Conservation (phyloP, 176 grass and related monocot genomes). For the Oryza nivara region DNA sequence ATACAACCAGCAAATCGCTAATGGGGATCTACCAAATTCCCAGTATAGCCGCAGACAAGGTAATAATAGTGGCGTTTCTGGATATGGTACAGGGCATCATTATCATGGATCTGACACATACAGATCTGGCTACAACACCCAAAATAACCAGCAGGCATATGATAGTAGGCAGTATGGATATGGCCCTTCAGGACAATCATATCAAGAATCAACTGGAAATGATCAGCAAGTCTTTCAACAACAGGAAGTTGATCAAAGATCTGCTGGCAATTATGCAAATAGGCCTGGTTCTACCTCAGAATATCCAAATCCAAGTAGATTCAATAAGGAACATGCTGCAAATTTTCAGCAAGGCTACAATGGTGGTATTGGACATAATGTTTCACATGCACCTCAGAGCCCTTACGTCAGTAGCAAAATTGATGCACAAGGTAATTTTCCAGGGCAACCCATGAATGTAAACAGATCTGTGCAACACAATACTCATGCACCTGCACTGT, state of each 20-base stretch:
- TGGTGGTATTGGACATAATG: slow-evolving; percentile 49
- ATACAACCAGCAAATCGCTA: slow-evolving; percentile 30
- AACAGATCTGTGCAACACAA: slow-evolving; percentile 39
- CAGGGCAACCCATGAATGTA: slow-evolving; percentile 36
- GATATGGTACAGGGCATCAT: slow-evolving; percentile 22
- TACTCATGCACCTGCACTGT: slow-evolving; percentile 18
- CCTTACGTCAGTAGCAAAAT: slow-evolving; percentile 36
- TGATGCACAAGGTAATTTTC: slow-evolving; percentile 31
- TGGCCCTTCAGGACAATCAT: slow-evolving; percentile 36
- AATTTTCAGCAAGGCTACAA: slow-evolving; percentile 47
- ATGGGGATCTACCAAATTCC: slow-evolving; percentile 19
- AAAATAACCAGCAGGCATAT: slow-evolving; percentile 40
- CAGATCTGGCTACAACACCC: slow-evolving; percentile 35
- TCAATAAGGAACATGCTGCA: slow-evolving; percentile 32
- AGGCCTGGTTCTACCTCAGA: slow-evolving; percentile 23
- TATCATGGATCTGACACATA: slow-evolving; percentile 27
- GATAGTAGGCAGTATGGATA: slow-evolving; percentile 41
- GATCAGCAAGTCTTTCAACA: slow-evolving; percentile 42
- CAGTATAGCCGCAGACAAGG: slow-evolving; percentile 23
- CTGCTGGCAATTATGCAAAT: slow-evolving; percentile 30
- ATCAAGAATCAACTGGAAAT: slow-evolving; percentile 40
- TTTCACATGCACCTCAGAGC: slow-evolving; percentile 38
- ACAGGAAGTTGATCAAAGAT: slow-evolving; percentile 42
- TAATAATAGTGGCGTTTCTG: slow-evolving; percentile 27
- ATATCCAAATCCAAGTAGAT: slow-evolving; percentile 42